phyloP scores from a whole-genome alignment of 805 yeast species.

The Barnettozyma pratensis region DNA sequence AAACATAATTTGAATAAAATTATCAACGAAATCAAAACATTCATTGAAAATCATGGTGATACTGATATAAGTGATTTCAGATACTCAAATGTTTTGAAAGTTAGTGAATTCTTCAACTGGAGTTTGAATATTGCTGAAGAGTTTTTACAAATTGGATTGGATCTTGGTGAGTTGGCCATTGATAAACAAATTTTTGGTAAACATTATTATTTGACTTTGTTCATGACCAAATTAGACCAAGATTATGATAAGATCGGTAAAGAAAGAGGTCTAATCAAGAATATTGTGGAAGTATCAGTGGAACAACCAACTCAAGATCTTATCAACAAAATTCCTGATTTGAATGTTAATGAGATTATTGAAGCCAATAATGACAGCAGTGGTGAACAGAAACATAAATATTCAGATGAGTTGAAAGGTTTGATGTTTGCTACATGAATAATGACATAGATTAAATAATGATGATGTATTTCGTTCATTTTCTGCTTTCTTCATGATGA shows the following conservation, averaged over 20 bases:
- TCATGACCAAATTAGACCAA: background rate
- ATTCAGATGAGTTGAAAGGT: too few species aligned
- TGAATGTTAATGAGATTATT: background rate
- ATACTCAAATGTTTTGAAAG: constrained; percentile 22
- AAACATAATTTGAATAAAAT: constrained; percentile 31
- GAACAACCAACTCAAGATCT: background rate
- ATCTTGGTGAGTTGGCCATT: constrained; percentile 49
- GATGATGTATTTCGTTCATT: background rate
- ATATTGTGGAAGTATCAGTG: background rate
- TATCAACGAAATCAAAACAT: constrained; percentile 21
- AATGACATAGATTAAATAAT: background rate
- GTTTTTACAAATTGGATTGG: constrained; percentile 56
- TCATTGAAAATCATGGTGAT: constrained; percentile 27
- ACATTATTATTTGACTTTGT: constrained; percentile 50
- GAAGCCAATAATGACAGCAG: background rate
- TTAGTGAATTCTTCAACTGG: constrained; percentile 46
- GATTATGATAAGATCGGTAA: constrained; percentile 1
- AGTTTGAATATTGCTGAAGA: constrained; percentile 61
- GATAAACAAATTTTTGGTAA: constrained; percentile 69
- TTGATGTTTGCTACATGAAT: background rate
- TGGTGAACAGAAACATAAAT: too few species aligned
- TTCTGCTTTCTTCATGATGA: background rate
- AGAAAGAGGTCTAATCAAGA: background rate
- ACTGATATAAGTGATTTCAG: constrained; percentile 23
- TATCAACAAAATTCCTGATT: background rate